Evolutionary conservation across 192 early-diverging fungal genomes (phyloP), one percentile per base, ranked within the genome.

Genomic region (Coemansia sp.): DNA sequence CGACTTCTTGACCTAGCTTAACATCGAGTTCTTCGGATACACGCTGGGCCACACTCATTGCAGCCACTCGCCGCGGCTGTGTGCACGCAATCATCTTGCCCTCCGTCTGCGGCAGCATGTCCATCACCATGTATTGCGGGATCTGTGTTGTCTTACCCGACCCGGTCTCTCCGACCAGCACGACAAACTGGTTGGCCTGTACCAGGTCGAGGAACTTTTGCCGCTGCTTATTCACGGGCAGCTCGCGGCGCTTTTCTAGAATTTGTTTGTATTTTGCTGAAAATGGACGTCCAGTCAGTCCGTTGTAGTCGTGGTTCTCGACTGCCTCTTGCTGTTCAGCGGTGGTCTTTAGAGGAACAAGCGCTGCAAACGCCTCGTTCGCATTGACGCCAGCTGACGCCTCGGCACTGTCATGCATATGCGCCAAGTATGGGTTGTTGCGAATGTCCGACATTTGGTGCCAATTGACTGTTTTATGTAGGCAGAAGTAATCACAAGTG

Each of bases 111-210:
- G 97, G 96, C 53, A 97, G 84, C 62, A 93, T 88, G 80, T 99
- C 96, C 61, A 89, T 90, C 4, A 90, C 82, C 69, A 98, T 75
- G 69, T 94, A 99, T 75, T 99, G 97, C 16, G 97, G 97, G 52
- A 99, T 96, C 81, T 99, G 97, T 14, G 97, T 99, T 1, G 97
- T 99, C 69, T 99, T 99, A 57, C 97, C 96, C 6, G 94, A 96
- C 38, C 96, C 96, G 16, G 95, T 97, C 79, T 97, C 95, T 59
- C 97, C 97, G 32, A 97, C 96, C 47, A 99, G 84, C 24, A 98
- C 91, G 13, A 99, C 74, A 66, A 92, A 91, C 75, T 97, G 97
- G 83, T 95, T 95, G 16, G 86, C 85, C 74, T 99, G 96, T 5
- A 98, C 71, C 69, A 99, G 78, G 24, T 95, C 83, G 24, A 99